Conservation (phyloP, 805 yeast genomes). For the Sugiyamaella qingdaonensis region DNA sequence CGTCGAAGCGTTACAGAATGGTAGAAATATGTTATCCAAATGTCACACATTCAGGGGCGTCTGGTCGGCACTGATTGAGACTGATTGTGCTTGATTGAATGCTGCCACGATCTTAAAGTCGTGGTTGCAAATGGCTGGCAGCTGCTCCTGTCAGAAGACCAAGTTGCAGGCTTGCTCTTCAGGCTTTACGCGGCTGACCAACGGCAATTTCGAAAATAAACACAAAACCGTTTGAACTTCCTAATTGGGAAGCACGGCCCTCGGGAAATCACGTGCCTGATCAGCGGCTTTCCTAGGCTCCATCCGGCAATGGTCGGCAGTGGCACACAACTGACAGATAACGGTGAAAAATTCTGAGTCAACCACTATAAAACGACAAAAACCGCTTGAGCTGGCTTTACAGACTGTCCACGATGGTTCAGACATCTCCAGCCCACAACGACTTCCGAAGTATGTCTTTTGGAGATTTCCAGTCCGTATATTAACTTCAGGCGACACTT, state of each 20-base stretch:
- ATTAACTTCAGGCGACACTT: constrained; percentile 58
- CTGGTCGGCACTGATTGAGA: too few relatives aligned
- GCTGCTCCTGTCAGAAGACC: too few relatives aligned
- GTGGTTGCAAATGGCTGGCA: too few relatives aligned
- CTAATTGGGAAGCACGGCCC: neutral
- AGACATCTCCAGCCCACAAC: neutral
- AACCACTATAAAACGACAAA: neutral
- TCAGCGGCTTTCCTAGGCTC: neutral
- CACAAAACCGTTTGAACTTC: too few relatives aligned
- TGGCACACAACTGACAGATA: neutral
- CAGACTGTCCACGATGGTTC: neutral
- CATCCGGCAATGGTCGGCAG: constrained; percentile 2
- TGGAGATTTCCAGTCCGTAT: neutral
- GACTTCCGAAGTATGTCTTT: neutral
- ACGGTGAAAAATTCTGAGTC: neutral
- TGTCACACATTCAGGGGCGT: too few relatives aligned
- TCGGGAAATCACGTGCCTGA: neutral
- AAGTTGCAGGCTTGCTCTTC: too few relatives aligned
- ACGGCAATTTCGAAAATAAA: too few relatives aligned
- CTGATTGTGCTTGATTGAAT: too few relatives aligned
- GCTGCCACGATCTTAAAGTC: too few relatives aligned
- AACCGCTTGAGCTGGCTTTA: neutral
- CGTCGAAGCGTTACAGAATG: too few relatives aligned
- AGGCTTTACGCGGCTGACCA: too few relatives aligned
- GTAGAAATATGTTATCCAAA: too few relatives aligned